These are phyloP conservation scores for Fomitopsis betulina DNA, from an alignment of 1,284 basidiomycete species.

Conservation along the genomic window DNA sequence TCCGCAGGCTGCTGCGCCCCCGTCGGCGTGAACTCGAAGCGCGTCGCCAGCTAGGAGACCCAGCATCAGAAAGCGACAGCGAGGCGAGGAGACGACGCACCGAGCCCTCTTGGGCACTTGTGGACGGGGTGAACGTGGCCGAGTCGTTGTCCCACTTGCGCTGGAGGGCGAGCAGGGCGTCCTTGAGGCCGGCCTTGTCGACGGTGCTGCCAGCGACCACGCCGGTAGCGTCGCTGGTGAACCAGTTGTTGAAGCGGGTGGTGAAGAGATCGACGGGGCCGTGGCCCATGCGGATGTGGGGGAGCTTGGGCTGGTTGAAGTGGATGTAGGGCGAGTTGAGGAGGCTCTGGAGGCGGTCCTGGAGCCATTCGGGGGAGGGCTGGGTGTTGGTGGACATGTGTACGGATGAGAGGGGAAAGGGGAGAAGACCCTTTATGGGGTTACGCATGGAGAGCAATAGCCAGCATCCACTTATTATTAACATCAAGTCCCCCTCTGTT, in stretches of 20 bases:
- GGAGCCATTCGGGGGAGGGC: conserved; percentile 21
- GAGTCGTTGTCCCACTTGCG: conserved; percentile 20
- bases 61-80: background rate
- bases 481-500: too few species aligned
- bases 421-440: background rate
- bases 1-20: background rate
- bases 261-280: conserved; percentile 30
- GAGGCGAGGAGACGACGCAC: background rate
- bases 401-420: background rate
- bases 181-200: conserved; percentile 24
- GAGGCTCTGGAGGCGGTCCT: conserved; percentile 21
- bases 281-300: conserved; percentile 21
- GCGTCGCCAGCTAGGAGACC: background rate
- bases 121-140: conserved; percentile 15
- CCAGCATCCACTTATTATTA: too few species aligned
- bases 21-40: background rate
- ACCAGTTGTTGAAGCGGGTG: conserved; percentile 25
- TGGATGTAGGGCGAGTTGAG: conserved; percentile 28
- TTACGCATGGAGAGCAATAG: background rate
- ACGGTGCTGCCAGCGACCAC: conserved; percentile 21
- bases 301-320: conserved; percentile 18
- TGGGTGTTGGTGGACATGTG: conserved; percentile 9
- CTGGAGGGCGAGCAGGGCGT: conserved; percentile 24
- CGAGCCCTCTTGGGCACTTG: conserved; percentile 7
- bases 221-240: conserved; percentile 22